Base-by-base conservation (phyloP, 139 green algal species). In the Coccomyxa sp. region DNA sequence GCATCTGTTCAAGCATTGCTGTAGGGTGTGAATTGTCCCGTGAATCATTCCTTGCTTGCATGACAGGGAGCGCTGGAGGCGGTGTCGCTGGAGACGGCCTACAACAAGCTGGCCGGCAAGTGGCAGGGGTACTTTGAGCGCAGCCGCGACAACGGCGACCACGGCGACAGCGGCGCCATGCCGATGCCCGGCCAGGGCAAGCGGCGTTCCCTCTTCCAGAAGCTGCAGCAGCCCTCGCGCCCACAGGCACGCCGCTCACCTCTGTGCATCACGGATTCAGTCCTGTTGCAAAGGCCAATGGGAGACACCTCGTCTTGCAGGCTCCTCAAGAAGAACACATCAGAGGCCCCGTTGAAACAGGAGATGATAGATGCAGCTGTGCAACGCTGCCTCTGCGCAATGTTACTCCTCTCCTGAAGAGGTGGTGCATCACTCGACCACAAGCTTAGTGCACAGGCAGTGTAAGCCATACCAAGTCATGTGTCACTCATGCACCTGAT, bases 51-150 rank as follows among this genome's bases (percentile, higher is more conserved):
- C 58, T 7, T 24, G n/a, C 50, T 54, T 69, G 8, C 5, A 16
- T n/a, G 37, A 24, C 76, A 84, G 81, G 81, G 75, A 44, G 78
- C 77, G 72, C 58, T 85, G 34, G 72, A 76, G 71, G 81, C 81
- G 16, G 54, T 79, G 40, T 40, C 81, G n/a, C 74, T 85, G 81
- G 33, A 74, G 4, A n/a, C 39, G 41, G 81, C 81, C 29, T 54
- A 70, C 27, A 14, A 9, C 3, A 35, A 39, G 39, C 77, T 85
- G 58, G 54, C 35, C 39, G 24, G 14, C 14, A 74, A 78, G 14
- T 85, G 81, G 81, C 24, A 39, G 27, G 39, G 29, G 9, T 78
- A 74, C 24, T 85, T 74, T 64, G 50, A 64, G 50, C 50, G 27
- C 18, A 18, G 27, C 18, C 18, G 27, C 5, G 50, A 64, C 18